Evolutionary conservation across 2,329 filamentous ascomycete species (phyloP), one percentile per base, ranked within the genome.

Genomic region (Canariomyces notabilis): DNA sequence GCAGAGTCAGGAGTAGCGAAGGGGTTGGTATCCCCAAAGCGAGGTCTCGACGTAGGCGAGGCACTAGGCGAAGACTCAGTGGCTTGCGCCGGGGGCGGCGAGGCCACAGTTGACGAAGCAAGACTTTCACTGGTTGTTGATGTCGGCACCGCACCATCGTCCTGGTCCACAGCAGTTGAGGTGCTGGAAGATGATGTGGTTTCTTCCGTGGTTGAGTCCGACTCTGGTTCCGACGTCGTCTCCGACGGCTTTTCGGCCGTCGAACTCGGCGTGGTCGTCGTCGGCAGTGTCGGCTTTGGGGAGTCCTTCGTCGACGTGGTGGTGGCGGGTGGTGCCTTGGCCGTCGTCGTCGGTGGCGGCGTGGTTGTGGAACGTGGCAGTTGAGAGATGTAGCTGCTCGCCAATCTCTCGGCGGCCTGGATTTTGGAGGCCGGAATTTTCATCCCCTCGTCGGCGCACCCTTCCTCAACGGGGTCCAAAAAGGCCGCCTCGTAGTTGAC

Each of bases 371-470:
- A 53, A 49, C 41, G 46, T 29, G 47, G 23, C 2, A 54, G 44
- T 23, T 50, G 51, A 11, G 51, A 22, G n/a, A 53, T 38, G 26
- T 53, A 49, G 32, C 48, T 58, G 54, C 35, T 57, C 3, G 52
- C 52, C 18, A 48, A 22, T 31, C 47, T 57, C 52, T 66, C 58
- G 15, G 66, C 67, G 38, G 57, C 58, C 18, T 56, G 40, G 31
- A 71, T 50, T 38, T 64, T 64, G 16, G 58, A 52, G 21, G 57
- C 50, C 18, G 67, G 61, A 20, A 68, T 63, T 6, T 61, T 53
- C 6, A 50, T 36, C 4, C 57, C 53, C 12, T 54, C 50, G 15
- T 65, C 46, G 18, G 61, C 53, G 53, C 69, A 71, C 4, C 52
- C 57, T n/a, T 58, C 26, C 48, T 62, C 51, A 23, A 71, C 54